Conservation (phyloP, 2,329 filamentous ascomycete species). For the Venturia pyrina region DNA sequence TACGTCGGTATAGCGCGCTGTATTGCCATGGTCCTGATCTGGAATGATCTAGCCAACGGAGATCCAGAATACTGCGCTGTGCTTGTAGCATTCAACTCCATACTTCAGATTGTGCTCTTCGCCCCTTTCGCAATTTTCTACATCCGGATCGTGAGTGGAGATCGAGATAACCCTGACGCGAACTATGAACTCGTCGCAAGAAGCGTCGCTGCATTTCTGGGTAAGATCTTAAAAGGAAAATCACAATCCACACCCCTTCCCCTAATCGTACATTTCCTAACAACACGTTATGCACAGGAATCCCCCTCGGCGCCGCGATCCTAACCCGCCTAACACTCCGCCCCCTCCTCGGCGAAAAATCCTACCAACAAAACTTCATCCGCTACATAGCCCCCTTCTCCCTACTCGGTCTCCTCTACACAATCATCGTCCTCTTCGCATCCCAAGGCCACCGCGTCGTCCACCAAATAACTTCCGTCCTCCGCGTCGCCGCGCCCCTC, state of each 20-base stretch:
- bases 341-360: slow-evolving; percentile 41
- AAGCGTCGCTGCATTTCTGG: slow-evolving; percentile 75
- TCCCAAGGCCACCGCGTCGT: slow-evolving; percentile 69
- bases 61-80: slow-evolving; percentile 72
- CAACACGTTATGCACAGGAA: slow-evolving; percentile 30
- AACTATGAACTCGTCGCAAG: slow-evolving; percentile 62
- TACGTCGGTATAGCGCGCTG: slow-evolving; percentile 77
- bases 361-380: slow-evolving; percentile 64
- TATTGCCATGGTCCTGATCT: slow-evolving; percentile 78
- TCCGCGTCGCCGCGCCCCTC: slow-evolving; percentile 71
- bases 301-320: slow-evolving; percentile 70
- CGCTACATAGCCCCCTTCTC: slow-evolving; percentile 61
- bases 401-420: slow-evolving; percentile 75
- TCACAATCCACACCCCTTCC: neutral
- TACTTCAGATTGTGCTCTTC: slow-evolving; percentile 39
- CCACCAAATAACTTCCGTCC: slow-evolving; percentile 71
- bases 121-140: slow-evolving; percentile 39
- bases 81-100: slow-evolving; percentile 38
- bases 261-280: neutral
- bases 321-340: slow-evolving; percentile 60
- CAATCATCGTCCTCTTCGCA: slow-evolving; percentile 76
- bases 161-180: slow-evolving; percentile 31
- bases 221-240: slow-evolving; percentile 13
- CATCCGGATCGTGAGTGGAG: slow-evolving; percentile 55
- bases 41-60: slow-evolving; percentile 68